phyloP scores from a whole-genome alignment of 202 grass and related monocot species.

The Schoenoplectus triqueter region DNA sequence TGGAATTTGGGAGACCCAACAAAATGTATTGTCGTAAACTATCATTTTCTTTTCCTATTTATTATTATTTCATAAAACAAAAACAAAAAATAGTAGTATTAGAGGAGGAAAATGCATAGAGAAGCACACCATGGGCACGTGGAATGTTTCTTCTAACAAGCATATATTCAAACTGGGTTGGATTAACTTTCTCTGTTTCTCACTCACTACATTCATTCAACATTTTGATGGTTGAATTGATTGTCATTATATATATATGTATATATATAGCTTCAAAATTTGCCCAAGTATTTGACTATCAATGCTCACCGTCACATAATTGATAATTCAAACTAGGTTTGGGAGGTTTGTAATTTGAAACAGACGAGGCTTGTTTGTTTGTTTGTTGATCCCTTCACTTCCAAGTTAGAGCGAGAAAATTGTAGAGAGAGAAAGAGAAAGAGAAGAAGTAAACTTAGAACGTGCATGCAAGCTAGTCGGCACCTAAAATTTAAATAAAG shows the following conservation, averaged over 20 bases:
- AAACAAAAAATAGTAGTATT: too few species aligned
- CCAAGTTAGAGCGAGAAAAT: constrained; percentile 10
- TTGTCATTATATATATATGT: background rate
- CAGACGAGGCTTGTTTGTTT: background rate
- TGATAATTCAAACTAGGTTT: constrained; percentile 10
- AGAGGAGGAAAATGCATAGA: background rate
- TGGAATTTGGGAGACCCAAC: too few species aligned
- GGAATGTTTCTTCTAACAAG: constrained; percentile 24
- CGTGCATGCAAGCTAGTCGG: constrained; percentile 15
- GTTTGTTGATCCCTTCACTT: background rate
- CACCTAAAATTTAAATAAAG: background rate
- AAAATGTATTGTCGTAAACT: too few species aligned
- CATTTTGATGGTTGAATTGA: background rate
- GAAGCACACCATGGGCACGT: constrained; percentile 13
- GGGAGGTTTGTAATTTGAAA: background rate
- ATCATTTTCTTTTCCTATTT: too few species aligned
- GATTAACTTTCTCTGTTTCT: background rate
- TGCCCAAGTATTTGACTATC: background rate
- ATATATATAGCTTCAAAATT: background rate
- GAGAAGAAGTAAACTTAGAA: constrained; percentile 36
- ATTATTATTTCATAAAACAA: too few species aligned
- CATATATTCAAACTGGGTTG: background rate
- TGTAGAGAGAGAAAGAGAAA: constrained; percentile 1
- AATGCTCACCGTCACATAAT: background rate
- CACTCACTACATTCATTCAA: background rate